phyloP scores from a whole-genome alignment of 306 rosid genomes.

The Cyamopsis tetragonoloba region DNA sequence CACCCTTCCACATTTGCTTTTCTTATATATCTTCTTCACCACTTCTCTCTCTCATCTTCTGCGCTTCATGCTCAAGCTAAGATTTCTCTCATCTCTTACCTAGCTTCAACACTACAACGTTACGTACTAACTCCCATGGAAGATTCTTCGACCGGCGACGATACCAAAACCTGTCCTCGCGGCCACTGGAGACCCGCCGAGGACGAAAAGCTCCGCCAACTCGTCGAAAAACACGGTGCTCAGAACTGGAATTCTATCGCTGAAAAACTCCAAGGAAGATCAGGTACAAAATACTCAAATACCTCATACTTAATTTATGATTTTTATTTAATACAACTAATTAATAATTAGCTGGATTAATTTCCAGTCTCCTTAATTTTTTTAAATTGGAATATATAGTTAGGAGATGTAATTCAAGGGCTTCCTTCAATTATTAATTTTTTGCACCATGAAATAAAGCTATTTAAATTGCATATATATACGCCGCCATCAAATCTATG shows the following conservation, averaged over 20 bases:
- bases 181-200: slow-evolving; percentile 97
- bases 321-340: background rate
- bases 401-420: slow-evolving; percentile 18
- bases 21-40: slow-evolving; percentile 51
- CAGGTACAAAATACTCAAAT: no score
- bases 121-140: slow-evolving; percentile 43
- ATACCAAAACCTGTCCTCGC: slow-evolving; percentile 55
- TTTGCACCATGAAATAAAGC: no score
- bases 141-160: slow-evolving; percentile 50
- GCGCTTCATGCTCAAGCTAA: slow-evolving; percentile 41
- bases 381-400: no score
- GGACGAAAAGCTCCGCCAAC: slow-evolving; percentile 76
- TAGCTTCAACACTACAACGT: slow-evolving; percentile 2
- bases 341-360: background rate
- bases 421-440: background rate
- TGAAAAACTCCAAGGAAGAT: slow-evolving; percentile 94
- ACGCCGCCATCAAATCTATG: no score
- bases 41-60: slow-evolving; percentile 33
- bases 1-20: slow-evolving; percentile 39
- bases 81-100: slow-evolving; percentile 14
- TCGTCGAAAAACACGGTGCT: slow-evolving; percentile 80
- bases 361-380: no score
- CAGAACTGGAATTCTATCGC: slow-evolving; percentile 98
- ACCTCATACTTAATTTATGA: no score
- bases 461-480: no score